Percentiles rank a stretch among this genome's conserved stretches.
phyloP scores from a whole-genome alignment of 495 filamentous ascomycete genomes.

The Podospora australis region DNA sequence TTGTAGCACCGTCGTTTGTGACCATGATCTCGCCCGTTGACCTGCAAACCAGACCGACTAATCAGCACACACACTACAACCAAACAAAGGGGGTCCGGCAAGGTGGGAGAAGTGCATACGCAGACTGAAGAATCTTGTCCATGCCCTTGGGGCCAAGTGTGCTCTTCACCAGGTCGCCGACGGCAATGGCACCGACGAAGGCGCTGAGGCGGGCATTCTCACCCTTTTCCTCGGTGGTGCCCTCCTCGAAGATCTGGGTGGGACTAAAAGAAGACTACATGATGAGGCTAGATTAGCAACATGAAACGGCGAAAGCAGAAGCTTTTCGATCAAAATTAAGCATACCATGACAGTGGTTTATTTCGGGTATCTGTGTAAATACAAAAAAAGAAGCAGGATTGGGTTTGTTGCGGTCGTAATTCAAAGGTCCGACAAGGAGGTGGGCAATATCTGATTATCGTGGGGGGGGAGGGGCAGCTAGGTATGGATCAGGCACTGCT shows the following conservation, averaged over 20 bases:
- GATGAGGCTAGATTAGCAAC: conserved; percentile 3
- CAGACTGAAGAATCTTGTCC: conserved; percentile 99
- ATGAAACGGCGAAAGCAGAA: not conserved
- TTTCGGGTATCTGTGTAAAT: not conserved
- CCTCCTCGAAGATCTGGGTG: conserved; percentile 97
- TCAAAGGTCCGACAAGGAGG: not conserved
- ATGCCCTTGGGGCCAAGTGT: conserved; percentile 97
- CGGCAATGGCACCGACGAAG: conserved; percentile 95
- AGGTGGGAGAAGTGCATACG: conserved; percentile 51
- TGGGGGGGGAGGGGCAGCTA: conserved; percentile 24
- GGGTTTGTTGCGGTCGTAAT: not conserved
- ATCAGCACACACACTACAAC: conserved; percentile 12
- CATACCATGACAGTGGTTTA: not conserved
- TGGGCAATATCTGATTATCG: conserved; percentile 1
- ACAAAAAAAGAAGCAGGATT: not conserved
- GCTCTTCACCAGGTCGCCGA: conserved; percentile 94
- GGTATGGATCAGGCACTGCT: conserved; percentile 15
- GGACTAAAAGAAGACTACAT: conserved; percentile 62
- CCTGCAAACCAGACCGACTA: conserved; percentile 33
- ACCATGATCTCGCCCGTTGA: conserved; percentile 97
- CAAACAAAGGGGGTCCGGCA: not conserved
- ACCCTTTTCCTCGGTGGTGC: conserved; percentile 95
- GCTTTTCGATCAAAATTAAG: not conserved
- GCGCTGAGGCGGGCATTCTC: conserved; percentile 97
- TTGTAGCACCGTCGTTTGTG: conserved; percentile 97